Conservation (phyloP, 306 rosid genomes). For the Cicer pinnatifidum region DNA sequence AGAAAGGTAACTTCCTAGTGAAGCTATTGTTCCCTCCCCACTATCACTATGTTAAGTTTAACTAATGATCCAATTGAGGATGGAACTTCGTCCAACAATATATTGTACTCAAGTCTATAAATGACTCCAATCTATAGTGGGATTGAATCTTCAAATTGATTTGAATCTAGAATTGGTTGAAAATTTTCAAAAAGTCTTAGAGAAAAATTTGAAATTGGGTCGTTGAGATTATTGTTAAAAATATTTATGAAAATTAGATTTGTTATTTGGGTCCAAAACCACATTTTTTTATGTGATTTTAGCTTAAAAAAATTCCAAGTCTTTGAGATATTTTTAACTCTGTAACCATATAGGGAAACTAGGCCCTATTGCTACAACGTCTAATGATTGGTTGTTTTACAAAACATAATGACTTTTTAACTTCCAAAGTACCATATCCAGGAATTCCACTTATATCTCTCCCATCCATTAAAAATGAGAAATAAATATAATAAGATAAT, state of each 20-base stretch:
- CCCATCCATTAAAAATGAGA: too few relatives aligned
- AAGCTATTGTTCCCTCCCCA: slow-evolving; percentile 23
- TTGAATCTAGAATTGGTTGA: background rate
- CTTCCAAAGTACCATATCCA: too few relatives aligned
- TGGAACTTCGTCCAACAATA: background rate
- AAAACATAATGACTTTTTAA: too few relatives aligned
- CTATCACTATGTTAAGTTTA: background rate
- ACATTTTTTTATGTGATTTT: background rate
- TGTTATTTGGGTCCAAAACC: background rate
- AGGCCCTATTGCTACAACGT: slow-evolving; percentile 5
- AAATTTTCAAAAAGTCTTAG: background rate
- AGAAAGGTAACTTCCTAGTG: background rate
- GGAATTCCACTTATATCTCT: too few relatives aligned
- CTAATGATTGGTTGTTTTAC: too few relatives aligned
- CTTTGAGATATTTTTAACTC: background rate
- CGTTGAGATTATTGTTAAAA: background rate
- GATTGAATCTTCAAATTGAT: slow-evolving; percentile 8
- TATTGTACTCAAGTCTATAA: slow-evolving; percentile 33
- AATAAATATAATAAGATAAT: too few relatives aligned
- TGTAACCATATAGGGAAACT: slow-evolving; percentile 29
- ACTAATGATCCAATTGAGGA: background rate
- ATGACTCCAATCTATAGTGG: background rate
- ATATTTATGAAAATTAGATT: background rate
- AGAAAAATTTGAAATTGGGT: background rate
- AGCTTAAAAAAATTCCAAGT: background rate